phyloP scores from a whole-genome alignment of 495 filamentous ascomycete genomes.

The Bryoglossum gracile region DNA sequence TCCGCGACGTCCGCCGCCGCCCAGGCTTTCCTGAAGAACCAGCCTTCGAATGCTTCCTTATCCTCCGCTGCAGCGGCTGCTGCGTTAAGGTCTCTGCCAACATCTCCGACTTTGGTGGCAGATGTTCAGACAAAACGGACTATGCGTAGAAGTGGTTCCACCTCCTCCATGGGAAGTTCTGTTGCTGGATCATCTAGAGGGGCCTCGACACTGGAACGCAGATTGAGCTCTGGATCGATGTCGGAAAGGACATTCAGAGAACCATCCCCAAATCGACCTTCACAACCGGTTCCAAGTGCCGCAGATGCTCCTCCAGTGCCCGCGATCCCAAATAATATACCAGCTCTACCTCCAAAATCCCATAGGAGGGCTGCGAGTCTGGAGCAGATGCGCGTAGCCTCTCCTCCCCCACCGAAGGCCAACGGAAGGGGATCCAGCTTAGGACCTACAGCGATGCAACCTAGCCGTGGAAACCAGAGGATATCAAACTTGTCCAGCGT shows the following conservation, averaged over 20 bases:
- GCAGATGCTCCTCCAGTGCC: conserved; percentile 67
- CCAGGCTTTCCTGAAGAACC: conserved; percentile 68
- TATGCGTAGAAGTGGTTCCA: conserved; percentile 59
- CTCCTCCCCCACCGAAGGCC: conserved; percentile 35
- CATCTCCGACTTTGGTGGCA: conserved; percentile 67
- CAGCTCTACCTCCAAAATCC: conserved; percentile 21
- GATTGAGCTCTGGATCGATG: conserved; percentile 73
- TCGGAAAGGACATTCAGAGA: conserved; percentile 75
- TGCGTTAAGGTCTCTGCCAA: conserved; percentile 67
- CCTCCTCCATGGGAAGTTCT: conserved; percentile 55
- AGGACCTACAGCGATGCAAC: conserved; percentile 25
- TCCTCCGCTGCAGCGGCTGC: conserved; percentile 81
- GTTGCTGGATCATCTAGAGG: conserved; percentile 33
- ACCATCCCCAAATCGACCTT: conserved; percentile 49
- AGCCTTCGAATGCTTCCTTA: conserved; percentile 55
- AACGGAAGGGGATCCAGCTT: conserved; percentile 38
- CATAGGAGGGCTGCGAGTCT: conserved; percentile 46
- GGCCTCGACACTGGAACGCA: conserved; percentile 47
- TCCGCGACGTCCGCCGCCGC: conserved; percentile 69
- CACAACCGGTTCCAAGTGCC: conserved; percentile 17
- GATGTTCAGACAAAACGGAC: conserved; percentile 85
- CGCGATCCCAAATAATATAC: conserved; percentile 49
- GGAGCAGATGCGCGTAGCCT: conserved; percentile 46
- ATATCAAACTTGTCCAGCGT: conserved; percentile 20
- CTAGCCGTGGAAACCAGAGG: conserved; percentile 16